A percentile compares a stretch with the other conserved stretches of the same genome.
These are phyloP conservation scores for Parafenestella ontariensis DNA, from an alignment of 2,329 filamentous ascomycete species.

Conservation along the genomic window DNA sequence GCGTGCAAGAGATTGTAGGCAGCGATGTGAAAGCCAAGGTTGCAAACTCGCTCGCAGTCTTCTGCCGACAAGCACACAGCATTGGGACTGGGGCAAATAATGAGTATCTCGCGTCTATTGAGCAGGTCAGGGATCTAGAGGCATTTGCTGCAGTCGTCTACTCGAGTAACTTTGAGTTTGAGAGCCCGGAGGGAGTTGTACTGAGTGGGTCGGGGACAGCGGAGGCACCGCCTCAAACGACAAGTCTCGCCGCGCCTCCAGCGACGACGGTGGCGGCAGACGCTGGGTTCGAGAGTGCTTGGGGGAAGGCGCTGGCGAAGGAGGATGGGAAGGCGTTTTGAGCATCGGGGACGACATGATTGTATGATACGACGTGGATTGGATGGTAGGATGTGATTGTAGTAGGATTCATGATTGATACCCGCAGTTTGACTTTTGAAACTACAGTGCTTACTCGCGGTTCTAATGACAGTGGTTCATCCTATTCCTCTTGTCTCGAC, in stretches of 20 bases:
- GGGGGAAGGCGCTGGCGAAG: slow-evolving; percentile 68
- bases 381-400: slow-evolving; percentile 1
- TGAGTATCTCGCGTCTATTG: slow-evolving; percentile 69
- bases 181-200: slow-evolving; percentile 48
- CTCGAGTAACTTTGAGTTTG: slow-evolving; percentile 75
- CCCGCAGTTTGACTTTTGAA: slow-evolving; percentile 27
- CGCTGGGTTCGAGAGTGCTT: slow-evolving; percentile 71
- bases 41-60: slow-evolving; percentile 86
- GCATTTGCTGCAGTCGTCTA: slow-evolving; percentile 89
- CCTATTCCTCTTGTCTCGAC: background rate
- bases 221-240: slow-evolving; percentile 53
- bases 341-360: background rate
- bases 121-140: slow-evolving; percentile 76
- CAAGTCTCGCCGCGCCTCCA: slow-evolving; percentile 47
- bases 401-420: slow-evolving; percentile 19
- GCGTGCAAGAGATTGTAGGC: slow-evolving; percentile 62
- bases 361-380: slow-evolving; percentile 5
- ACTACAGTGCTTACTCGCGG: no score
- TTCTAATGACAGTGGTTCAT: no score
- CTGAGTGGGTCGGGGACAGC: slow-evolving; percentile 46
- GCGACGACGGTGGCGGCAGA: slow-evolving; percentile 57
- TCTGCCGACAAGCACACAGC: slow-evolving; percentile 87
- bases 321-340: slow-evolving; percentile 45
- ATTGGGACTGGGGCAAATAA: slow-evolving; percentile 72
- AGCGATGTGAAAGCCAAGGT: slow-evolving; percentile 70